Evolutionary conservation across 768 basidiomycete genomes (phyloP), one percentile per base, ranked within the genome.

Genomic region (Agaricus sinodeliciosus): DNA sequence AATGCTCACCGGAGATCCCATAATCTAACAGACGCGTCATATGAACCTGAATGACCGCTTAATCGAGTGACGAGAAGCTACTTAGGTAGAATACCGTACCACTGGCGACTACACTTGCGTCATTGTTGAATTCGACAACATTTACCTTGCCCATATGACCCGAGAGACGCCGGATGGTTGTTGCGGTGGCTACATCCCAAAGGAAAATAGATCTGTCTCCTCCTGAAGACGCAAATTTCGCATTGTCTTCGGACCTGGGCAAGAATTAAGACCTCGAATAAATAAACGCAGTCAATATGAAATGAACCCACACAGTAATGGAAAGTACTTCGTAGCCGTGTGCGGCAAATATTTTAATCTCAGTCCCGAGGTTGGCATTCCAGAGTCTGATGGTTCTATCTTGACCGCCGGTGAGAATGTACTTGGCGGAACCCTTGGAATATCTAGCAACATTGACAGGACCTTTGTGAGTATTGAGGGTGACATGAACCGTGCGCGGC

Each of bases 301-400:
- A 16, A 43, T 28, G 54, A 40, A 73, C 90, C 62, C 62, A 94
- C 94, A 96, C 87, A 44, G 88, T 78, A 45, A 99, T 72, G 2
- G 90, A 90, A 39, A 98, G 78, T 3, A 99, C 90, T 65, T 98
- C 96, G 65, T 97, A 95, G 26, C 93, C 95, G 66, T 98, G 95
- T 8, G 90, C 91, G 52, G 82, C 72, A 66, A 96, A 99, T 0
- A 75, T 66, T 70, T 96, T 96, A 70, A 99, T 90, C 70, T 95
- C 84, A n/a, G 83, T 77, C 19, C 94, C 96, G 28, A 81, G 68
- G 49, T 72, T 73, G 3, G 93, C 87, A 67, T 98, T 99, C 89
- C 93, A 97, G 36, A 98, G 80, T 44, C 88, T 79, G 48, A 98
- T 78, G 1, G 84, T 82, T 45, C 94, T 80, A 69, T 98, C 96